Base-by-base conservation (phyloP, 768 basidiomycete genomes). In the Tubosaeta sp. region DNA sequence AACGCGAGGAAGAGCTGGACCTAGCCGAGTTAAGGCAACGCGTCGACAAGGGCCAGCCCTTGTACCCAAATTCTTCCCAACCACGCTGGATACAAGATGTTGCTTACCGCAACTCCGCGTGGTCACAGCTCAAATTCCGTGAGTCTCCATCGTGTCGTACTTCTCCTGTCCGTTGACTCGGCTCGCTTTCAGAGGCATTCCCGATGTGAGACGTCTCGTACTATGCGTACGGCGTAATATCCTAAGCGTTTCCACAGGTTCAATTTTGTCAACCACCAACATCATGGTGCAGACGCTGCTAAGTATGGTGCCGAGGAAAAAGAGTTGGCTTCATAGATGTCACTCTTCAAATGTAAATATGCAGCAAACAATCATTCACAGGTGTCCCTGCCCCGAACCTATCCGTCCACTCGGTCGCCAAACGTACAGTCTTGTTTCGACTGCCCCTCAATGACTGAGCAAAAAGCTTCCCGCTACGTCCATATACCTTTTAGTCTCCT, bases 101-200 rank as follows among this genome's bases (percentile, higher is more conserved):
- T 48, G 94, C 95, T 31, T 79, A 83, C 69, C 77, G 88, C 59
- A 97, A 97, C 75, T 94, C 91, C 11, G 84, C 78, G 12, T 95
- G 85, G 77, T 90, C 89, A n/a, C 92, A 94, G 68, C 81, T 96
- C 59, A 95, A 94, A 71, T 88, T 96, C 66, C 78, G 89, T 89
- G 67, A 68, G 84, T 76, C 39, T n/a, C 51, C 40, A 31, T 16
- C 7, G 45, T 44, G 44, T 63, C 12, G 51, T 35, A 46, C 34
- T 16, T 43, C 30, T 30, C 39, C 18, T 36, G 25, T 21, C 21
- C 35, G 29, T 22, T 60, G 24, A 60, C 38, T 48, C 63, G 39
- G 59, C 51, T 32, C 31, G 21, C 58, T 50, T 45, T 10, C 63
- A 88, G 86, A 80, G 57, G 74, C 77, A 34, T 83, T 93, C 68